Evolutionary conservation across 73 alveolate species (phyloP).

Genomic region (Stentor roeselii): DNA sequence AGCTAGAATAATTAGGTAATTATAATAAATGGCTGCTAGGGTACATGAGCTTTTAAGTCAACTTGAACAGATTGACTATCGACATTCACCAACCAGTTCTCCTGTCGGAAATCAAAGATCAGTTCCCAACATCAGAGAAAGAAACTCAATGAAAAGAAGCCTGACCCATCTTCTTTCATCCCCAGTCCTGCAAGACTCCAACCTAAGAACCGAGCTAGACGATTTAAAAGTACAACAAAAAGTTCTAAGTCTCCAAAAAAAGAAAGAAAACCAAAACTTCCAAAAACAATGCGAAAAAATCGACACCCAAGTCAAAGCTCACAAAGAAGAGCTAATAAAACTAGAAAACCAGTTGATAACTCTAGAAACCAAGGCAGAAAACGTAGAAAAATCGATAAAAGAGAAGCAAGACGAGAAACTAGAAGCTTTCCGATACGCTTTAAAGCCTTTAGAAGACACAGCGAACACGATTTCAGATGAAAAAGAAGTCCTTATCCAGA

Average conservation of each 20-base stretch:
- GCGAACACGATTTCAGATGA: background rate
- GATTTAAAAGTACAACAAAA: slow-evolving; percentile 1
- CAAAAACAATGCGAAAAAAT: background rate
- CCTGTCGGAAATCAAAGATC: background rate
- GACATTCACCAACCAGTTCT: background rate
- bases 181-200: background rate
- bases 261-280: background rate
- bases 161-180: background rate
- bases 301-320: background rate
- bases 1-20: too few species aligned
- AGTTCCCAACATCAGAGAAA: background rate
- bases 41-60: background rate
- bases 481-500: background rate
- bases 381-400: background rate
- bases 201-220: slow-evolving; percentile 10
- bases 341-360: background rate
- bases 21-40: background rate
- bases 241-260: background rate
- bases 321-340: background rate
- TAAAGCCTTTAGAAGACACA: slow-evolving; percentile 26
- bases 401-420: slow-evolving; percentile 1
- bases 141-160: background rate
- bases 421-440: background rate
- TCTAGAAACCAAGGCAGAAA: background rate
- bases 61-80: background rate